A percentile compares a stretch with the other conserved stretches of the same genome.
Evolutionary conservation across 2,329 filamentous ascomycete genomes (phyloP).

Genomic region (Fusarium tupiense): DNA sequence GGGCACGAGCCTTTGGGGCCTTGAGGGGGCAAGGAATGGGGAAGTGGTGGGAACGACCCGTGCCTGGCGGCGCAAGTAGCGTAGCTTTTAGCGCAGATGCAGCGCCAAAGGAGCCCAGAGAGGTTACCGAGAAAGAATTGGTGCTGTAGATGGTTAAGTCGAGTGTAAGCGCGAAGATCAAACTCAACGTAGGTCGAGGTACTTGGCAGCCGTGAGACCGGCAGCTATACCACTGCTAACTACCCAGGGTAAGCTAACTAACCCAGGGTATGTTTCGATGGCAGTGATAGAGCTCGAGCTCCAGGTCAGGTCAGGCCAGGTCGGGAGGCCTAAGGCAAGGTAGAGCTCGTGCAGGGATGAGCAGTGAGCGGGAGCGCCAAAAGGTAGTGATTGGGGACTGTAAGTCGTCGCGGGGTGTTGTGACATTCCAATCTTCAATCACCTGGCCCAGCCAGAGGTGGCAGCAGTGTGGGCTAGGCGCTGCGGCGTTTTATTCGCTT

Average conservation of each 20-base stretch:
- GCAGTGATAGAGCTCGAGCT: conserved; percentile 2
- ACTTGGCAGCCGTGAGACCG: not conserved
- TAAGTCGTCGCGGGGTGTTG: conserved; percentile 41
- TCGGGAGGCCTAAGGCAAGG: conserved; percentile 4
- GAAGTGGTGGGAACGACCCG: conserved; percentile 44
- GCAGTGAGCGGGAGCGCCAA: conserved; percentile 38
- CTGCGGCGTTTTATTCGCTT: conserved; percentile 49
- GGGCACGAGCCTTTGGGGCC: conserved; percentile 43
- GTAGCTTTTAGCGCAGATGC: conserved; percentile 42
- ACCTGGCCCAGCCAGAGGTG: conserved; percentile 43
- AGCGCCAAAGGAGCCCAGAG: conserved; percentile 39
- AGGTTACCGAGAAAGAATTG: conserved; percentile 23
- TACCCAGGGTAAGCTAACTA: not conserved
- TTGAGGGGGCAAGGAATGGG: conserved; percentile 38
- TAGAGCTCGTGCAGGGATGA: conserved; percentile 32
- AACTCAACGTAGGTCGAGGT: conserved; percentile 6
- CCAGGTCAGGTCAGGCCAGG: conserved; percentile 11
- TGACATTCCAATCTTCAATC: conserved; percentile 45
- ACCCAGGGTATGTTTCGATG: not conserved
- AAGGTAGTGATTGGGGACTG: conserved; percentile 39
- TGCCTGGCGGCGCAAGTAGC: conserved; percentile 45
- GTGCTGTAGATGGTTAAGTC: conserved; percentile 5
- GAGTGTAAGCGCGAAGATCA: conserved; percentile 20
- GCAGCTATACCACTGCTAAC: conserved; percentile 10
- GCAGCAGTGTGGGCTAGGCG: conserved; percentile 45